These are phyloP conservation scores for Boletus reticulatus DNA, from an alignment of 768 basidiomycete genomes.

Conservation along the genomic window DNA sequence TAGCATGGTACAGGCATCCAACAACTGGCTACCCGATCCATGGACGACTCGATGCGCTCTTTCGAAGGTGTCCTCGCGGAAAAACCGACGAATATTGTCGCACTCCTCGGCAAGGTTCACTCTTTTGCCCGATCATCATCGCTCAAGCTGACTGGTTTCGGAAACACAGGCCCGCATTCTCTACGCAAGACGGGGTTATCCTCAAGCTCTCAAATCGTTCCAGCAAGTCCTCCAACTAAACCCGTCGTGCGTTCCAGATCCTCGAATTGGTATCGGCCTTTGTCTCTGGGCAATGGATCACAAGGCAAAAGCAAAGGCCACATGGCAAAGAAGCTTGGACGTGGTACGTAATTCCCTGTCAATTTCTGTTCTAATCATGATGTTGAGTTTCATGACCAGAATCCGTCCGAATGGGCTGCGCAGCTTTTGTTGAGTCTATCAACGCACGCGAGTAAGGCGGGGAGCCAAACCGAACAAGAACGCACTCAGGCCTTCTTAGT, in stretches of 20 bases:
- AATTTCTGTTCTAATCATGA: not conserved
- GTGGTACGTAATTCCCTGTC: constrained; percentile 54
- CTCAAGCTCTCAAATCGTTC: constrained; percentile 79
- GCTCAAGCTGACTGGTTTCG: not conserved
- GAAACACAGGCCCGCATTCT: constrained; percentile 70
- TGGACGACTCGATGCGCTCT: constrained; percentile 78
- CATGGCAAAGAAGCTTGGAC: constrained; percentile 89
- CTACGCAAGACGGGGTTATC: constrained; percentile 73
- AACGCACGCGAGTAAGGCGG: constrained; percentile 84
- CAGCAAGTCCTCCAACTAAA: constrained; percentile 79
- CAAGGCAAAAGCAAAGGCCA: constrained; percentile 74
- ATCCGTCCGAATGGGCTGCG: constrained; percentile 76
- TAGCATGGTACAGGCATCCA: constrained; percentile 58
- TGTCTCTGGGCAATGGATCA: constrained; percentile 91
- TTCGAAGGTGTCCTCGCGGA: constrained; percentile 77
- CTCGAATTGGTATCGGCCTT: constrained; percentile 92
- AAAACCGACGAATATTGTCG: constrained; percentile 85
- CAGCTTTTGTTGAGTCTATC: constrained; percentile 81
- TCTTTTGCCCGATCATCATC: not conserved
- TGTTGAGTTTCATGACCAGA: constrained; percentile 39
- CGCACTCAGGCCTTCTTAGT: constrained; percentile 56
- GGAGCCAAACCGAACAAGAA: constrained; percentile 59
- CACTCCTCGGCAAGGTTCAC: constrained; percentile 80
- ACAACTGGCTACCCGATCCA: constrained; percentile 72
- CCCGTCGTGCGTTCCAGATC: constrained; percentile 87